Evolutionary conservation across 2,329 filamentous ascomycete species (phyloP).

Genomic region (Fusarium sp.): DNA sequence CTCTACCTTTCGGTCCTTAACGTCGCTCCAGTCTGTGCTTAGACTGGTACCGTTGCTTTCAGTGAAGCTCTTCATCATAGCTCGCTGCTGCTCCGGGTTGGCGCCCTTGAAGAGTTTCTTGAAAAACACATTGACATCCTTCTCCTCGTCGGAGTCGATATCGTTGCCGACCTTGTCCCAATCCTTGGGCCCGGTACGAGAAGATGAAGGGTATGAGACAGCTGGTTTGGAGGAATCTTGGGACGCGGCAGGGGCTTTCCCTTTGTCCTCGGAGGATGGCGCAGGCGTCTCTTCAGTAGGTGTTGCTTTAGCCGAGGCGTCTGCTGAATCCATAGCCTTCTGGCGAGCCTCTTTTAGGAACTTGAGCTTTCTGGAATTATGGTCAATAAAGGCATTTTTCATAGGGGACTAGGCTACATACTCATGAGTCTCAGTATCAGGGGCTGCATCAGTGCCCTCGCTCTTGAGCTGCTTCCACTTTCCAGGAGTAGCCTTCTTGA

Average conservation of each 20-base stretch:
- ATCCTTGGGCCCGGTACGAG: constrained; percentile 84
- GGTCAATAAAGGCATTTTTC: constrained; percentile 7
- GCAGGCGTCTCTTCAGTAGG: constrained; percentile 8
- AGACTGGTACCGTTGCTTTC: constrained; percentile 95
- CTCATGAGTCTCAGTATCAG: constrained; percentile 22
- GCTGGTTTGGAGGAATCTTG: constrained; percentile 23
- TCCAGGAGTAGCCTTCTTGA: constrained; percentile 75
- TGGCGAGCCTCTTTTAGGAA: constrained; percentile 40
- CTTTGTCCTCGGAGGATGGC: constrained; percentile 15
- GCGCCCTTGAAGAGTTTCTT: constrained; percentile 86
- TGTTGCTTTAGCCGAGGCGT: neutral
- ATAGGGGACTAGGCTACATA: constrained; percentile 26
- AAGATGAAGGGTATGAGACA: constrained; percentile 87
- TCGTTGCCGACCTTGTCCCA: constrained; percentile 82
- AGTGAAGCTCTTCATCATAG: constrained; percentile 97
- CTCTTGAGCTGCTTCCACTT: constrained; percentile 70
- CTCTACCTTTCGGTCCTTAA: constrained; percentile 77
- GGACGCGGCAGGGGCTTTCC: constrained; percentile 11
- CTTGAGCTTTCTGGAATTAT: constrained; percentile 24
- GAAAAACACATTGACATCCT: constrained; percentile 85
- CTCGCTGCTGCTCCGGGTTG: constrained; percentile 83
- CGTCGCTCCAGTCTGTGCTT: constrained; percentile 92
- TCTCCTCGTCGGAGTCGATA: constrained; percentile 68
- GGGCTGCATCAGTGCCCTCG: constrained; percentile 1
- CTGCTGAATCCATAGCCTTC: constrained; percentile 37